Percentiles rank a stretch among this genome's conserved stretches.
Conservation (phyloP, 768 basidiomycete genomes). For the Russula brevipes region DNA sequence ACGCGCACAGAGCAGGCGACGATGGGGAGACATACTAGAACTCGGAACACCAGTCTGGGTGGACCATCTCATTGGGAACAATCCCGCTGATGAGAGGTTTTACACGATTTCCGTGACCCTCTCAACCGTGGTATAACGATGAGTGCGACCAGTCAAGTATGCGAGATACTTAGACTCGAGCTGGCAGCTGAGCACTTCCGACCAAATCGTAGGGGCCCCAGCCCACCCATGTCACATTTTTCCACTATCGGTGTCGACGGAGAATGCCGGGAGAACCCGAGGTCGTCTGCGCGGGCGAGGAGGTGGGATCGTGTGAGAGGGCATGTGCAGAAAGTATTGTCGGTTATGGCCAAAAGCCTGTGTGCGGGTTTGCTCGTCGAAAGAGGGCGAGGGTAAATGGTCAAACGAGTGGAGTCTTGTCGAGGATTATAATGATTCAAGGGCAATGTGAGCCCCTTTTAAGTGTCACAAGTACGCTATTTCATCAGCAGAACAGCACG, state of each 20-base stretch:
- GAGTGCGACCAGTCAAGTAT: constrained; percentile 65
- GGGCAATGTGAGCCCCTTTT: no score
- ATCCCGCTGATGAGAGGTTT: constrained; percentile 37
- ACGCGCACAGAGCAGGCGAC: background rate
- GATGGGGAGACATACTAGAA: background rate
- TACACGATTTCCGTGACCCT: constrained; percentile 46
- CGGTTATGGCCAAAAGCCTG: no score
- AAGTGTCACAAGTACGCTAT: no score
- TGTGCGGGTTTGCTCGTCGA: no score
- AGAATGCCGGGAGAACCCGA: no score
- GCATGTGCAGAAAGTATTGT: constrained; percentile 67
- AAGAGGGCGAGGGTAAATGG: no score
- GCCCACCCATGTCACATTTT: no score
- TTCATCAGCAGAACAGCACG: no score
- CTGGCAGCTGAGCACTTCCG: constrained; percentile 79
- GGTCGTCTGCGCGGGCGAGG: constrained; percentile 68
- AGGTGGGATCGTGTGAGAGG: constrained; percentile 55
- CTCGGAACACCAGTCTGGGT: constrained; percentile 34
- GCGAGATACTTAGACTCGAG: constrained; percentile 87
- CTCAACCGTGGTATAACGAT: constrained; percentile 54
- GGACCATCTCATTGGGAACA: constrained; percentile 58
- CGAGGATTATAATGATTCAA: no score
- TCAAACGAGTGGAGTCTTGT: no score
- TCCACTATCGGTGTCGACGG: background rate
- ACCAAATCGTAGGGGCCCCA: constrained; percentile 43